Evolutionary conservation across 1,284 basidiomycete species (phyloP).

Genomic region (Ustanciosporium gigantosporum): DNA sequence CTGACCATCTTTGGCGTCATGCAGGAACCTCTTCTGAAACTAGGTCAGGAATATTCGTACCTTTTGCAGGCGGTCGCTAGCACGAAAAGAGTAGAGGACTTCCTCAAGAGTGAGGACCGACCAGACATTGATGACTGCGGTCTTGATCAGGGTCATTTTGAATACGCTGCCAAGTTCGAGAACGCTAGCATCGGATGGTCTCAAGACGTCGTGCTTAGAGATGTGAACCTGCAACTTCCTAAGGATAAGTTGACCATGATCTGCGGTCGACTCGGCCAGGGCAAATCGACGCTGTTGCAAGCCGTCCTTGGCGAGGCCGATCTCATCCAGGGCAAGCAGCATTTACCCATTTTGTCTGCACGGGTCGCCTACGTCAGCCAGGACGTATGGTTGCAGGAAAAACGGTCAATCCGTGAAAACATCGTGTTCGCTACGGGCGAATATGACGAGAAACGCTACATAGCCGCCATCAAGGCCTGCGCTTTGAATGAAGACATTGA

Average conservation of each 20-base stretch:
- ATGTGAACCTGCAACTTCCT: constrained; percentile 38
- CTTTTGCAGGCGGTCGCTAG: constrained; percentile 44
- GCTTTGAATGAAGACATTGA: constrained; percentile 47
- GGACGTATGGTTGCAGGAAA: constrained; percentile 49
- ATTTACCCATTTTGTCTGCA: constrained; percentile 15
- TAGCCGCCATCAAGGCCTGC: constrained; percentile 42
- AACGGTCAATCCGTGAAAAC: constrained; percentile 48
- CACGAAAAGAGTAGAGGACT: constrained; percentile 43
- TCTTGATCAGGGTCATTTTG: neutral
- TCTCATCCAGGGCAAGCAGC: constrained; percentile 24
- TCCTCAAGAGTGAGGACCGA: constrained; percentile 24
- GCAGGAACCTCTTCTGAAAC: constrained; percentile 31
- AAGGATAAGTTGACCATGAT: constrained; percentile 41
- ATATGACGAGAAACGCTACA: constrained; percentile 45
- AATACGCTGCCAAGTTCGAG: constrained; percentile 25
- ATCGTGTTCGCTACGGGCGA: constrained; percentile 47
- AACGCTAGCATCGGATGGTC: constrained; percentile 31
- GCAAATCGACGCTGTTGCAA: constrained; percentile 53
- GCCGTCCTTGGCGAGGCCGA: constrained; percentile 53
- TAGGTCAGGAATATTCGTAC: constrained; percentile 47
- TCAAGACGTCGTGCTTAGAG: constrained; percentile 7
- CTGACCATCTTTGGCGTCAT: constrained; percentile 44
- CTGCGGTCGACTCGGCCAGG: constrained; percentile 50
- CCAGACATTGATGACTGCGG: constrained; percentile 6
- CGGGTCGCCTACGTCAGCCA: constrained; percentile 53